Evolutionary conservation across 1,139 yeast species (phyloP).

Genomic region (Sugiyamaella japonica): DNA sequence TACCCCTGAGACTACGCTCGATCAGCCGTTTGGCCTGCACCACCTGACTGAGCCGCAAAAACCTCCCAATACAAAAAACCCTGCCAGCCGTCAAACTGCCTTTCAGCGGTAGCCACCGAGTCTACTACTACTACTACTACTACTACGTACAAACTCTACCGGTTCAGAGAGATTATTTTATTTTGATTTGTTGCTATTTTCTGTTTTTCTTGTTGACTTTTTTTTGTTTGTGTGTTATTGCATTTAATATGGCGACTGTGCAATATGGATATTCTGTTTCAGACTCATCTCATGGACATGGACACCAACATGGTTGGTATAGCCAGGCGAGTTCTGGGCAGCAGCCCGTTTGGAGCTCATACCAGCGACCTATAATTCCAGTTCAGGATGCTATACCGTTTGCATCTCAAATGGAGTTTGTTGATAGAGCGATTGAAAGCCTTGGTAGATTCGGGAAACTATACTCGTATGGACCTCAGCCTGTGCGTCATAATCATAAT

Average conservation of each 20-base stretch:
- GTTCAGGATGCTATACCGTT: slow-evolving; percentile 19
- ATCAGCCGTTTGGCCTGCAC: no score
- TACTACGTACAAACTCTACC: no score
- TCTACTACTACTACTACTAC: no score
- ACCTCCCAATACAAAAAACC: not conserved
- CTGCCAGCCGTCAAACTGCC: not conserved
- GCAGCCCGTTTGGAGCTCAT: not conserved
- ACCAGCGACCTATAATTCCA: slow-evolving; percentile 2
- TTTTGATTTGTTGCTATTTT: not conserved
- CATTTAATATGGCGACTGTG: slow-evolving; percentile 12
- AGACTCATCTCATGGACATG: not conserved
- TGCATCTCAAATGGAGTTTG: slow-evolving; percentile 21
- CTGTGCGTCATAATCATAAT: not conserved
- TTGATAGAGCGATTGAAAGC: slow-evolving; percentile 22
- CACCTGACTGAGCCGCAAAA: no score
- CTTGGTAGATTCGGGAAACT: slow-evolving; percentile 21
- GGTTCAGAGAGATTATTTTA: not conserved
- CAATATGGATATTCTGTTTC: slow-evolving; percentile 9
- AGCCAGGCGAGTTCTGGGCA: not conserved
- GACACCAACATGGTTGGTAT: slow-evolving; percentile 3
- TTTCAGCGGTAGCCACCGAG: no score
- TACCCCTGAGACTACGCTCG: no score
- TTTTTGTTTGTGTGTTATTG: not conserved
- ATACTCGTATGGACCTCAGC: slow-evolving; percentile 12
- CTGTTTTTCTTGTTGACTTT: not conserved